phyloP scores from a whole-genome alignment of 2,329 filamentous ascomycete species.

The Colletotrichum falcatum region DNA sequence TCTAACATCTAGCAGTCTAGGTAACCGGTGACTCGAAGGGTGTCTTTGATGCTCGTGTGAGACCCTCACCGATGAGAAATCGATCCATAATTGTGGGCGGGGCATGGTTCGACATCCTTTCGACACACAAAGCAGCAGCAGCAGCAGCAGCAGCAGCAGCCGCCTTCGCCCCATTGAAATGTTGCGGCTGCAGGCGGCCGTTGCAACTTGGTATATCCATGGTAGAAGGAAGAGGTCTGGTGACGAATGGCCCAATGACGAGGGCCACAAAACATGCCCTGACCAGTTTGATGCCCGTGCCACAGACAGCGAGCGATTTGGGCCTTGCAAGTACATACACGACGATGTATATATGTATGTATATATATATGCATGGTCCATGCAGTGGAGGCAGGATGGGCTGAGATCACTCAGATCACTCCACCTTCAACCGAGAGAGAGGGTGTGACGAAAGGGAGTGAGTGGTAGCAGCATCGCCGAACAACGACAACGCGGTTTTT shows the following conservation, averaged over 20 bases:
- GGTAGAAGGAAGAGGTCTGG: constrained; percentile 20
- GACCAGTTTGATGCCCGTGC: constrained; percentile 21
- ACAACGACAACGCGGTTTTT: constrained; percentile 10
- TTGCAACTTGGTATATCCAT: constrained; percentile 39
- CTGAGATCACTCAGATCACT: constrained; percentile 37
- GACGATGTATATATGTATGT: no score
- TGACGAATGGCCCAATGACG: constrained; percentile 28
- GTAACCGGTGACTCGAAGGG: constrained; percentile 12
- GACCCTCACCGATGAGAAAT: constrained; percentile 33
- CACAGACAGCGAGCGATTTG: constrained; percentile 13
- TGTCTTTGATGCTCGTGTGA: constrained; percentile 14
- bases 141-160: no score
- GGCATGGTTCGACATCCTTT: constrained; percentile 23
- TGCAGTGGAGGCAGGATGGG: constrained; percentile 24
- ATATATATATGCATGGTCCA: not conserved
- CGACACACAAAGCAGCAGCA: constrained; percentile 22
- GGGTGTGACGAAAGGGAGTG: constrained; percentile 35
- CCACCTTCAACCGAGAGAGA: constrained; percentile 24
- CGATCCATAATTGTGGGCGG: constrained; percentile 17
- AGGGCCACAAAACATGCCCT: constrained; percentile 27
- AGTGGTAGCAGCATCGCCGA: constrained; percentile 24
- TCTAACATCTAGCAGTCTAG: constrained; percentile 1
- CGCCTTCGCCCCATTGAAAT: constrained; percentile 27
- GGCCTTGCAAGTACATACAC: not conserved
- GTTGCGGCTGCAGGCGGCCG: constrained; percentile 38